Evolutionary conservation across 495 filamentous ascomycete species (phyloP).

Genomic region (Tetracladium marchalianum): DNA sequence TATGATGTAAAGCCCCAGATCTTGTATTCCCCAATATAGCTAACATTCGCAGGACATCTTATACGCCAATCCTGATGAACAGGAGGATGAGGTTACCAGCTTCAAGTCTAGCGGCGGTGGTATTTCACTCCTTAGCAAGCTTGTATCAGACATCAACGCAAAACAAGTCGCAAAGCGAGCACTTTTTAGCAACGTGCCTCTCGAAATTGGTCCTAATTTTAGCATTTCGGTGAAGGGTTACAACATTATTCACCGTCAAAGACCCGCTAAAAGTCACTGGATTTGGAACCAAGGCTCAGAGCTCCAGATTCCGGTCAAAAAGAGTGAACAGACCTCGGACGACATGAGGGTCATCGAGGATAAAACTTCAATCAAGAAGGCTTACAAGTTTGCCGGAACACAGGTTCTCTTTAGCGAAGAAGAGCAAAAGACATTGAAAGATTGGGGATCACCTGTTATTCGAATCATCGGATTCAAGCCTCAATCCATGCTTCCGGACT

Average conservation of each 20-base stretch:
- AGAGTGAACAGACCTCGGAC: conserved; percentile 62
- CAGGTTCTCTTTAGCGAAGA: conserved; percentile 77
- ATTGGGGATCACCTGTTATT: conserved; percentile 74
- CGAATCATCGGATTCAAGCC: conserved; percentile 94
- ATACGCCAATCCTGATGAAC: conserved; percentile 54
- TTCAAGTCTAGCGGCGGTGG: conserved; percentile 56
- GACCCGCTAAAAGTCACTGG: conserved; percentile 67
- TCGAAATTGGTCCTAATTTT: conserved; percentile 79
- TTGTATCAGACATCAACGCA: conserved; percentile 85
- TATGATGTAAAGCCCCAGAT: conserved; percentile 61
- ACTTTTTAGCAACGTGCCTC: conserved; percentile 70
- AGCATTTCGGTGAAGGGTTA: conserved; percentile 89
- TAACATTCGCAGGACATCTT: conserved; percentile 58
- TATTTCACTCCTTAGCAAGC: conserved; percentile 66
- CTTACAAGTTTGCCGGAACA: conserved; percentile 92
- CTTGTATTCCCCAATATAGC: background rate
- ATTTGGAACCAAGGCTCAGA: conserved; percentile 79
- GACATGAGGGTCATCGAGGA: conserved; percentile 67
- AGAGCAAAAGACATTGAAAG: conserved; percentile 62
- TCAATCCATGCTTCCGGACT: conserved; percentile 60
- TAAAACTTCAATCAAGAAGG: conserved; percentile 75
- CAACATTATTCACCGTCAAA: conserved; percentile 75
- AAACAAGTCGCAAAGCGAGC: conserved; percentile 81
- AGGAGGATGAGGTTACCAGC: conserved; percentile 41
- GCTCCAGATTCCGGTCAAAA: conserved; percentile 64